Evolutionary conservation across 768 basidiomycete genomes (phyloP), one percentile per base, ranked within the genome.

Genomic region (Calocera cornea): DNA sequence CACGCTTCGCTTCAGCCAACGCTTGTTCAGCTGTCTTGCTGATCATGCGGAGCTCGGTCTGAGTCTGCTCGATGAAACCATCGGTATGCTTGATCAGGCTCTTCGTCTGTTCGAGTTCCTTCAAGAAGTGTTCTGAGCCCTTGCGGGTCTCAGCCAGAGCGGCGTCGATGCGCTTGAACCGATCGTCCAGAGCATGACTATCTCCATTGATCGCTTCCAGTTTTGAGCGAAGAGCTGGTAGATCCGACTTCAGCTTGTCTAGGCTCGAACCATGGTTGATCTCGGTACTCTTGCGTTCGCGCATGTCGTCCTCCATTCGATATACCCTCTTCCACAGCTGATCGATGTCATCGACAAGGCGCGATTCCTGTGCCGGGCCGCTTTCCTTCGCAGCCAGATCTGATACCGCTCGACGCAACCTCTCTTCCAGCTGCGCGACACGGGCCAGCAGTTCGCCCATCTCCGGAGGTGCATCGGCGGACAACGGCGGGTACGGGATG

Each of bases 231-330:
- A 60, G 54, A 27, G 27, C 54, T 16, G 54, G 54, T 22, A 60
- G 54, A 31, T 60, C 54, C 5, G 54, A 60, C 14, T 19, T 60
- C 27, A 60, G 54, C 31, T 33, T 27, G 31, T 60, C 54, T 10
- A 60, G 27, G 10, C 8, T 33, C 11, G 54, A 60, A 60, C 54
- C 16, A 33, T 29, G 31, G 54, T 22, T 60, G 16, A 22, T 29
- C 31, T 60, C 54, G 27, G 54, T 16, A 27, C 27, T 60, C 54
- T 60, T 60, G 54, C 54, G 54, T 19, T 60, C 14, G 27, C 54
- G 54, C 54, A 60, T 60, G 7, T 60, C 54, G 54, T 60, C 54
- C 54, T 60, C 54, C 54, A 60, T 60, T 7, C 54, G 54, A 22
- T 60, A 60, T 27, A 60, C 54, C 22, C 54, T 27, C 54, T 60